Evolutionary conservation across 306 rosid genomes (phyloP), one percentile per base, ranked within the genome.

Genomic region (Cicer yamashitae): DNA sequence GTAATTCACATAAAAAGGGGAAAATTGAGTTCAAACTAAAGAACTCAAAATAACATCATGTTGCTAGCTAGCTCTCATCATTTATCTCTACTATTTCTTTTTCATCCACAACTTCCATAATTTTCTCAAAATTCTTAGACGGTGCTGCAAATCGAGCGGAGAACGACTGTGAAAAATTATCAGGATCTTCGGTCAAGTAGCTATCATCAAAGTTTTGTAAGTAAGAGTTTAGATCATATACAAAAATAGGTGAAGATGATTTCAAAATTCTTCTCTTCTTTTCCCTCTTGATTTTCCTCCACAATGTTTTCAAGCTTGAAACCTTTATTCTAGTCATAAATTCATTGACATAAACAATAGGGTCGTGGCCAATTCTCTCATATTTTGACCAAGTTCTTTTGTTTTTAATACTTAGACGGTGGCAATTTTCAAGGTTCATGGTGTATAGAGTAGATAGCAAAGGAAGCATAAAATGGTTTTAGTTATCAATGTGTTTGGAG

Each of bases 161-260:
- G 88, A 93, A 93, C 2, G 97, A 93, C 0, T 92, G 84, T 11
- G 82, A 87, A 37, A 80, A 51, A 10, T 70, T 74, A 64, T 91
- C 96, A 1, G 89, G 85, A n/a, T 91, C 92, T 0, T 54, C 79
- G 15, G 77, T 30, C 37, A 30, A 81, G 50, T 66, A 78, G 7
- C 90, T 91, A 61, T 88, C 88, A 83, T 93, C 98, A 7, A 91
- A 93, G 67, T 91, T 93, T 80, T 87, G 89, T 1, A 87, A 84
- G 79, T 93, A 89, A 6, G 91, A 82, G 63, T 63, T 22, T 7
- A 76, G 87, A 84, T 93, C 87, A 45, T 93, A 91, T 30, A 75
- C 83, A 61, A 69, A 80, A 1, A 44, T 73, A 6, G 74, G 51
- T 47, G 83, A 48, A 64, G 71, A 20, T 13, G 54, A 66, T 37